Evolutionary conservation across 805 yeast genomes (phyloP), one percentile per base, ranked within the genome.

Genomic region (Hanseniaspora guilliermondii): DNA sequence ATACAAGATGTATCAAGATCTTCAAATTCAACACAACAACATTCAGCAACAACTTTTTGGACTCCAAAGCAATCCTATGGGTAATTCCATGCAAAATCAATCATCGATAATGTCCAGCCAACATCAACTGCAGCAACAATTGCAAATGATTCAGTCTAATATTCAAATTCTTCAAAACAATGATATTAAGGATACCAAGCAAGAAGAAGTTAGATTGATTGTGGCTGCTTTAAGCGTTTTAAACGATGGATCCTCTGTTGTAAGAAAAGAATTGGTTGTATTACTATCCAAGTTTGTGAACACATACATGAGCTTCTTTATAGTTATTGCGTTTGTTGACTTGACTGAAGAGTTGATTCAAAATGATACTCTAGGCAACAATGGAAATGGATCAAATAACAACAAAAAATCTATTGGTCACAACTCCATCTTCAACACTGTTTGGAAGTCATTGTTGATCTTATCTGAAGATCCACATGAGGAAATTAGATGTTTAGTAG

Each of bases 191-290:
- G 84, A 78, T 58, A 64, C 82, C 56, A 79, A 75, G 61, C 79
- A 78, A 56, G 86, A 82, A 60, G 95, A 87, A 61, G 71, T 83
- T 21, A 77, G 76, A 53, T 70, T 88, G 37, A 86, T 94, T 1
- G 76, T 80, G 56, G 78, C 82, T 0, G 78, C 87, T 0, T 65
- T 89, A 32, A 73, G 78, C 14, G 68, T 86, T 32, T 75, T 87
- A 2, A 83, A 85, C 46, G 97, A 93, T 68, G 97, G 95, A 0
- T 85, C 96, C 0, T 80, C 95, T 0, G 69, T 91, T 60, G 96
- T 93, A 1, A 71, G 98, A 56, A 80, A 87, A 58, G 97, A 93
- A 64, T 77, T 87, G 9, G 79, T 85, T 6, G 80, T 82, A 25
- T 85, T 85, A 62, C 76, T 88, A 53, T 84, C 93, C 38, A 77